Base-by-base conservation (phyloP, 2,329 filamentous ascomycete species). In the Pyrenophora tritici-repentis region DNA sequence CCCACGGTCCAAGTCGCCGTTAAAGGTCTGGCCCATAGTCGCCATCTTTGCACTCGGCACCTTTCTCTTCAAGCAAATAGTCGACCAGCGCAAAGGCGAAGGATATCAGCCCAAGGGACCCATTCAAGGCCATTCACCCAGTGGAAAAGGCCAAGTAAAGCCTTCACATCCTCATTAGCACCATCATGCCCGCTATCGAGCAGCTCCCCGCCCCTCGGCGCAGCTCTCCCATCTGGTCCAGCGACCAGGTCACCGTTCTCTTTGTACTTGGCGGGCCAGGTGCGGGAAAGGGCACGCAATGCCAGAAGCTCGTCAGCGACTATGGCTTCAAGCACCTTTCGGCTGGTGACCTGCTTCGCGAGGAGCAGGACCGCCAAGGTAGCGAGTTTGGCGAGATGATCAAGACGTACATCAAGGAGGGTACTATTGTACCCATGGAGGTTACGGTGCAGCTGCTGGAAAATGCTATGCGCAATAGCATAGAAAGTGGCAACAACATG, bases 401-500 rank as follows among this genome's bases (percentile, higher is more conserved):
- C 83, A 88, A 88, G 73, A 83, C 88, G 64, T 92, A 94, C 79
- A 99, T 99, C 81, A 90, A 88, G 71, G 88, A 99, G 73, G 94
- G 94, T 53, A 86, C 86, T 65, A 99, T 99, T 74, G 94, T 99
- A 58, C 94, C 94, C n/a, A 96, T 96, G 90, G 93, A 97, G 75
- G 91, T 97, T 42, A 99, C 94, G 4, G 88, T 99, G 53, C 88
- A 92, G 67, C 79, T 99, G 31, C 83, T 99, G 36, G 92, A 97
- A 77, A 96, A 96, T 75, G 91, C 92, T 51, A 97, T 99, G 90
- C 82, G 81, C 49, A 85, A 83, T 7, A 81, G 83, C 10, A 84
- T 96, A 44, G 70, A 80, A 48, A 61, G 36, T 16, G 61, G 55
- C 20, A 87, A 85, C 73, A 83, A 83, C 45, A 86, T 89, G 66